phyloP scores from a whole-genome alignment of 768 basidiomycete genomes.

The Flagelloscypha sp. region DNA sequence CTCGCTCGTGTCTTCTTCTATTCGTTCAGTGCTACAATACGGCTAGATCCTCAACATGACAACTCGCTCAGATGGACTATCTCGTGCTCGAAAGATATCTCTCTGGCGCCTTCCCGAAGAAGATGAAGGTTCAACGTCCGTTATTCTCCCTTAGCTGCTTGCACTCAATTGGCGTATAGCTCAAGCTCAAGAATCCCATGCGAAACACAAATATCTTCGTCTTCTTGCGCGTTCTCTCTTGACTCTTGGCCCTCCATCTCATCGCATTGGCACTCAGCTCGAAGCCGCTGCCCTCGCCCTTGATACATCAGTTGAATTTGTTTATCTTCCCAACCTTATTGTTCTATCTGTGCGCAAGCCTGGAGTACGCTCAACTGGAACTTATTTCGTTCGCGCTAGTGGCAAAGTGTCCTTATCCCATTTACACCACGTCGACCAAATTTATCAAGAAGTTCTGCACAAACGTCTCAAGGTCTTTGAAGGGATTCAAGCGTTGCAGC shows the following conservation, averaged over 20 bases:
- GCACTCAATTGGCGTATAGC: too few relatives aligned
- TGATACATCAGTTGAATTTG: constrained; percentile 68
- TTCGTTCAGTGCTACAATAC: too few relatives aligned
- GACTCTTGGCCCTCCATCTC: constrained; percentile 88
- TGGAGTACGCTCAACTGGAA: constrained; percentile 64
- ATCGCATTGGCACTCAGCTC: constrained; percentile 86
- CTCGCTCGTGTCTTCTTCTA: too few relatives aligned
- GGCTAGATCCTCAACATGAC: too few relatives aligned
- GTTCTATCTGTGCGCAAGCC: constrained; percentile 79
- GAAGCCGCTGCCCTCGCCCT: constrained; percentile 71
- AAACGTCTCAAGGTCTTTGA: constrained; percentile 69
- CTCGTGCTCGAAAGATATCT: too few relatives aligned
- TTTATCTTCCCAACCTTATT: constrained; percentile 71
- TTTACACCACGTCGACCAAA: constrained; percentile 70
- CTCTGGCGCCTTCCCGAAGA: too few relatives aligned
- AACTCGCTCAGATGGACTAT: too few relatives aligned
- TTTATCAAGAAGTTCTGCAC: constrained; percentile 83
- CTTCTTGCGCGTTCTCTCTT: constrained; percentile 84
- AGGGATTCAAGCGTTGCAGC: constrained; percentile 57
- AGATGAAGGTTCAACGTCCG: too few relatives aligned
- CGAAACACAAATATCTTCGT: too few relatives aligned
- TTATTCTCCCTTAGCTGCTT: too few relatives aligned
- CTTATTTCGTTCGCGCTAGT: constrained; percentile 78
- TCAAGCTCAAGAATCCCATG: too few relatives aligned
- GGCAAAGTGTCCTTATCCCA: constrained; percentile 76